A percentile compares a stretch with the other conserved stretches of the same genome.
Evolutionary conservation across 2,329 filamentous ascomycete species (phyloP).

Genomic region (Cercospora berteroae): DNA sequence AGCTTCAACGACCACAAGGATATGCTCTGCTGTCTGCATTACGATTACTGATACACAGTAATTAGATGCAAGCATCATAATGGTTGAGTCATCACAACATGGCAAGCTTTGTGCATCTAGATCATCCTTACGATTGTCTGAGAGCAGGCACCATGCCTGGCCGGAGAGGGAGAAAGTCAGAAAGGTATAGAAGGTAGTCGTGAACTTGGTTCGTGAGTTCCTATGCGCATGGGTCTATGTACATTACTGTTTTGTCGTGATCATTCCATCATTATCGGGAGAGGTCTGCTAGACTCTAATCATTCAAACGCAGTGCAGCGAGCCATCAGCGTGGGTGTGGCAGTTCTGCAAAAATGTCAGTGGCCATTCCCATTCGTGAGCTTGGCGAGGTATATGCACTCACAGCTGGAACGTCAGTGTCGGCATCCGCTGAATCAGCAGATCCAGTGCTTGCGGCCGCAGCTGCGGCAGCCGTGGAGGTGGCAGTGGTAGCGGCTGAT

Average conservation of each 20-base stretch:
- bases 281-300: not conserved
- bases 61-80: not conserved
- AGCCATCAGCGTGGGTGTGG: constrained; percentile 32
- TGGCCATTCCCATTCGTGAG: not conserved
- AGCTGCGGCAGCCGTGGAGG: not conserved
- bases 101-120: not conserved
- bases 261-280: constrained; percentile 5
- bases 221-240: not conserved
- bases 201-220: not conserved
- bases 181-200: not conserved
- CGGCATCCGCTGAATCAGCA: constrained; percentile 53
- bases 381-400: not conserved
- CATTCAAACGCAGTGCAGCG: constrained; percentile 26
- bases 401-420: constrained; percentile 6
- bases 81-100: not conserved
- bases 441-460: constrained; percentile 54
- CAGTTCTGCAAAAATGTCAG: constrained; percentile 20
- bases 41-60: not conserved
- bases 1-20: not conserved
- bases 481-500: constrained; percentile 12
- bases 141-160: not conserved
- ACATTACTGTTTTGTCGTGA: constrained; percentile 10
- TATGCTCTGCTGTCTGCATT: not conserved
- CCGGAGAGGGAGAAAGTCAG: too few relatives aligned
- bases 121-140: not conserved